Conservation (phyloP, 2,329 filamentous ascomycete species). For the Cryoendolithus antarcticus region DNA sequence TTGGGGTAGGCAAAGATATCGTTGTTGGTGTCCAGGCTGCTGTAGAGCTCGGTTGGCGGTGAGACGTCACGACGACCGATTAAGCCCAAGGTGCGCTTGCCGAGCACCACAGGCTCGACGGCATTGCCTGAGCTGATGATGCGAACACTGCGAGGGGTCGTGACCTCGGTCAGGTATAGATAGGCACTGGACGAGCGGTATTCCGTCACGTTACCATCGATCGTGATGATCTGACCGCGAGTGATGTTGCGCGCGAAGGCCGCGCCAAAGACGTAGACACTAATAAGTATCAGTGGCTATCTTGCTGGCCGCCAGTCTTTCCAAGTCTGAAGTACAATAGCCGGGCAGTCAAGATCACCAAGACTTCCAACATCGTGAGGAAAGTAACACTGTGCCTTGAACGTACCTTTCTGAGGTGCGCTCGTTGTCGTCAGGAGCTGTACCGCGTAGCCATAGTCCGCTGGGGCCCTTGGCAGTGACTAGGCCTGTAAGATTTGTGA, state of each 20-base stretch:
- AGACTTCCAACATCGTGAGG: too few relatives aligned
- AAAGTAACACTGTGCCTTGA: too few relatives aligned
- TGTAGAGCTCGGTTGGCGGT: conserved; percentile 51
- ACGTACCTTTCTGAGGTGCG: conserved; percentile 41
- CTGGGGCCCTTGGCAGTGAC: conserved; percentile 50
- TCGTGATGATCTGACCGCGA: conserved; percentile 50
- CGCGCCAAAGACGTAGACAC: conserved; percentile 50
- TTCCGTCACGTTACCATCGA: conserved; percentile 50
- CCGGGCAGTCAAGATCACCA: too few relatives aligned
- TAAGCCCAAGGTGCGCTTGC: conserved; percentile 2
- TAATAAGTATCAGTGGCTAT: background rate
- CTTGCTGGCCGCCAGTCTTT: too few relatives aligned
- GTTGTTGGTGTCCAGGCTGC: conserved; percentile 46
- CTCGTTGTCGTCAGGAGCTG: conserved; percentile 41
- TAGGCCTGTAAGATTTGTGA: conserved; percentile 41
- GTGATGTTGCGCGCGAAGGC: conserved; percentile 39
- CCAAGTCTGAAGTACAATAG: too few relatives aligned
- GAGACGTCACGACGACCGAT: conserved; percentile 37
- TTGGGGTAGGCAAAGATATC: conserved; percentile 55
- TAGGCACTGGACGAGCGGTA: conserved; percentile 45
- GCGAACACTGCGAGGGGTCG: conserved; percentile 40
- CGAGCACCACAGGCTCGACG: conserved; percentile 46
- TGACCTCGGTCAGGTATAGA: conserved; percentile 53
- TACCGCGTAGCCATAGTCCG: conserved; percentile 54
- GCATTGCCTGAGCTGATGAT: conserved; percentile 42